Base-by-base conservation (phyloP, 768 basidiomycete species). In the Naganishia vaughanmartiniae region DNA sequence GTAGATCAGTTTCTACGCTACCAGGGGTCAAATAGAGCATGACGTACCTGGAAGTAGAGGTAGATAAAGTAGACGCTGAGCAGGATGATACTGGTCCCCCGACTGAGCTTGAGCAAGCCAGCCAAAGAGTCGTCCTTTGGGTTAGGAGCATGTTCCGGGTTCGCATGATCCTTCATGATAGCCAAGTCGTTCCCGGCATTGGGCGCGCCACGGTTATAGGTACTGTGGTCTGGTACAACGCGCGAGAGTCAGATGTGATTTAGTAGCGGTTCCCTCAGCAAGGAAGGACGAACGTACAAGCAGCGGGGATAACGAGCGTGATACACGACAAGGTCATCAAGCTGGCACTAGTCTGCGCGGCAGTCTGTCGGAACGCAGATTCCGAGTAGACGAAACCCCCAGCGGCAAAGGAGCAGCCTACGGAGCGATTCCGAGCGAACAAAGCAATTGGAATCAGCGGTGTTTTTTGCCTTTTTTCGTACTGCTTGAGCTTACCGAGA, bases 221-320 rank as follows among this genome's bases (percentile, higher is more conserved):
- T 79, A 9, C 76, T 76, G 72, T 78, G 79, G 66, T 77, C 69
- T 70, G 46, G n/a, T n/a, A n/a, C n/a, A n/a, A n/a, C 31, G 21
- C 24, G 42, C 4, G 48, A 7, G 14, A 24, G n/a, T 6, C 4
- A 4, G n/a, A 24, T 4, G 14, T 4, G 30, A n/a, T 63, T 7
- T 33, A 31, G 58, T 42, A 66, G 15, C 10, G 12, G 14, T 66
- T 31, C 14, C 14, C 42, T 7, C 24, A 48, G 19, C 87, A 4
- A 67, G 84, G 74, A 55, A 33, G 66, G 21, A 68, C 73, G 15
- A 70, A 79, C 73, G 77, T 77, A 80, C 91, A 95, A 3, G 93
- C 93, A 46, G 93, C 93, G 36, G 93, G 93, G 70, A 95, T 90
- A 74, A 95, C 88, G 46, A 96, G 86, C 48, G 92, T 93, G 79